Percentiles rank a stretch among this genome's conserved stretches.
These are phyloP conservation scores for Ramaria sp. DNA, from an alignment of 768 basidiomycete genomes.

Conservation along the genomic window DNA sequence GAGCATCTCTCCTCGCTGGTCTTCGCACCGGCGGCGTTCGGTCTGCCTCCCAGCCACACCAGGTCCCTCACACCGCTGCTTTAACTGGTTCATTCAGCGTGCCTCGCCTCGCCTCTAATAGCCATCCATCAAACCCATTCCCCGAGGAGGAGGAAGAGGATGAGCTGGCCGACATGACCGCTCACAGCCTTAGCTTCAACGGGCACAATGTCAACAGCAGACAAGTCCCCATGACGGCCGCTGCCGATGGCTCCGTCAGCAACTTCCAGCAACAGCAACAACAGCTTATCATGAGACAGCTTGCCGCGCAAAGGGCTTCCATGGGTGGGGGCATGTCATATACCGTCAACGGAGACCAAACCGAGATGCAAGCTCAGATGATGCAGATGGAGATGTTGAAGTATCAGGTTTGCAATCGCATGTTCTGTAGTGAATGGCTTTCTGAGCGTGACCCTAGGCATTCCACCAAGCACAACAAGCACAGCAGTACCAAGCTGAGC, in stretches of 20 bases:
- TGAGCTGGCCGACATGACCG: conserved; percentile 47
- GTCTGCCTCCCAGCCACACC: conserved; percentile 41
- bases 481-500: conserved; percentile 67
- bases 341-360: conserved; percentile 35
- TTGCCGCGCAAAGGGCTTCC: conserved; percentile 10
- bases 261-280: conserved; percentile 54
- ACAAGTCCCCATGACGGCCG: conserved; percentile 56
- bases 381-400: conserved; percentile 76
- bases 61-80: conserved; percentile 58
- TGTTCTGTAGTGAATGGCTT: not conserved
- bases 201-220: conserved; percentile 18
- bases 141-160: conserved; percentile 40
- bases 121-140: conserved; percentile 33
- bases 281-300: conserved; percentile 26
- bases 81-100: conserved; percentile 50
- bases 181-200: conserved; percentile 41
- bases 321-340: conserved; percentile 32
- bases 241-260: conserved; percentile 59
- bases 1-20: conserved; percentile 79
- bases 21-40: conserved; percentile 88
- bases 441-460: conserved; percentile 29
- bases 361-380: conserved; percentile 40
- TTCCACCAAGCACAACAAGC: conserved; percentile 36
- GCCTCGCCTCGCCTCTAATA: conserved; percentile 39
- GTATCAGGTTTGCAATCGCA: conserved; percentile 49